Evolutionary conservation across 192 early-diverging fungal species (phyloP).

Genomic region (Umbelopsis isabellina): DNA sequence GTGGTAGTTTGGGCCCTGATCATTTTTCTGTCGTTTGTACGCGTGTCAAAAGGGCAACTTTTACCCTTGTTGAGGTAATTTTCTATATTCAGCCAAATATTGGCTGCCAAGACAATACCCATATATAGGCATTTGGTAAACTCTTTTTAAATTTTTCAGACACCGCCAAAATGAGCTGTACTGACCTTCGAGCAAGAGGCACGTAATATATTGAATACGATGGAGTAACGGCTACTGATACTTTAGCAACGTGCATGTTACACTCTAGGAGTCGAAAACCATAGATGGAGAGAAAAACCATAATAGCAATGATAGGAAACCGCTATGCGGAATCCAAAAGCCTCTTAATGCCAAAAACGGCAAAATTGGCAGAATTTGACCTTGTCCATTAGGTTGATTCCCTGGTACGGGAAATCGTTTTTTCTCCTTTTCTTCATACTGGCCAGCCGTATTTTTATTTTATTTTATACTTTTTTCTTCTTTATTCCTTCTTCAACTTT

Average conservation of each 20-base stretch:
- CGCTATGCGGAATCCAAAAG: background rate
- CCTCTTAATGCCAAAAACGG: conserved; percentile 21
- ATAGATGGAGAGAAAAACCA: no score
- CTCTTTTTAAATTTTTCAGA: background rate
- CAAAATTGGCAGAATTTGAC: conserved; percentile 23
- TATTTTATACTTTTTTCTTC: background rate
- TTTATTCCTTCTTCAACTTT: background rate
- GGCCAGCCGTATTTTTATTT: background rate
- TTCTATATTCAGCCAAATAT: no score
- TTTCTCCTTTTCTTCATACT: background rate
- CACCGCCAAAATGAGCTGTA: no score
- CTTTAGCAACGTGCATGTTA: no score
- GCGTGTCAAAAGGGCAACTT: background rate
- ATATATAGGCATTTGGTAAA: conserved; percentile 14
- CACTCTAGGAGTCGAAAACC: no score
- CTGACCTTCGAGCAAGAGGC: no score
- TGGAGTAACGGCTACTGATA: no score
- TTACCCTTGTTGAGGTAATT: background rate
- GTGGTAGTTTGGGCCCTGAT: no score
- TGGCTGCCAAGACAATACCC: conserved; percentile 19
- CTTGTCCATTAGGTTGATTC: background rate
- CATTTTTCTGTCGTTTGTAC: background rate
- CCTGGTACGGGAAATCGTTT: conserved; percentile 23
- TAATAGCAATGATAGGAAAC: background rate
- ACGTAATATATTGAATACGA: no score